Conservation (phyloP, 23 red algal genomes). For the Gracilaria caudata region DNA sequence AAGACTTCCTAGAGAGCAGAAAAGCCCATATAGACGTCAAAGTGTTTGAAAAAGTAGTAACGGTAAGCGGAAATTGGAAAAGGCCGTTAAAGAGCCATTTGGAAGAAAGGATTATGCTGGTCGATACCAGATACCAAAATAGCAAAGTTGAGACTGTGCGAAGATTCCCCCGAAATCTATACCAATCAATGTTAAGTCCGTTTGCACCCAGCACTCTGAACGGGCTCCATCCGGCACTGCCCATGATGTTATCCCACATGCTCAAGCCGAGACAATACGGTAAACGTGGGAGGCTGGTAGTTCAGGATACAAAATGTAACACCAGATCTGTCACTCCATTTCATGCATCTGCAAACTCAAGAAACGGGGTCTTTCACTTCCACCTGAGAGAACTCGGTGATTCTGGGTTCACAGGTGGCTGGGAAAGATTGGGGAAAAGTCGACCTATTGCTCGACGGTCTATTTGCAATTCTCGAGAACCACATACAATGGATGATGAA, state of each 20-base stretch:
- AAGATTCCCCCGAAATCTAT: constrained; percentile 25
- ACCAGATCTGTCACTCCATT: neutral
- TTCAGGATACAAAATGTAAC: neutral
- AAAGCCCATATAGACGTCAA: constrained; percentile 65
- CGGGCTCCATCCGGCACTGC: neutral
- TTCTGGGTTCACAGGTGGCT: neutral
- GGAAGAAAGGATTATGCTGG: constrained; percentile 79
- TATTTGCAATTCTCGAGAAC: neutral
- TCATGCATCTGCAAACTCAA: neutral
- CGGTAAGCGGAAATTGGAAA: constrained; percentile 80
- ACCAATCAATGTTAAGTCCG: neutral
- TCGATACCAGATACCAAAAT: constrained; percentile 65
- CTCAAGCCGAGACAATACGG: neutral
- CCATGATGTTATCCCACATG: neutral
- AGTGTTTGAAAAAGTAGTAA: constrained; percentile 78
- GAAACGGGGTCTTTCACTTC: neutral
- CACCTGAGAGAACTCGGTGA: neutral
- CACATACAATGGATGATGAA: neutral
- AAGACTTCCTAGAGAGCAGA: constrained; percentile 14
- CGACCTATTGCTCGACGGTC: neutral
- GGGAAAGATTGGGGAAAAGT: neutral
- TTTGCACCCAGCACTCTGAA: neutral
- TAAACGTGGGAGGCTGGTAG: neutral
- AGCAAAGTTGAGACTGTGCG: constrained; percentile 35
- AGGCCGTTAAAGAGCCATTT: constrained; percentile 78